A percentile compares a stretch with the other conserved stretches of the same genome.
phyloP scores from a whole-genome alignment of 192 early-diverging fungal species.

The Podila horticola region DNA sequence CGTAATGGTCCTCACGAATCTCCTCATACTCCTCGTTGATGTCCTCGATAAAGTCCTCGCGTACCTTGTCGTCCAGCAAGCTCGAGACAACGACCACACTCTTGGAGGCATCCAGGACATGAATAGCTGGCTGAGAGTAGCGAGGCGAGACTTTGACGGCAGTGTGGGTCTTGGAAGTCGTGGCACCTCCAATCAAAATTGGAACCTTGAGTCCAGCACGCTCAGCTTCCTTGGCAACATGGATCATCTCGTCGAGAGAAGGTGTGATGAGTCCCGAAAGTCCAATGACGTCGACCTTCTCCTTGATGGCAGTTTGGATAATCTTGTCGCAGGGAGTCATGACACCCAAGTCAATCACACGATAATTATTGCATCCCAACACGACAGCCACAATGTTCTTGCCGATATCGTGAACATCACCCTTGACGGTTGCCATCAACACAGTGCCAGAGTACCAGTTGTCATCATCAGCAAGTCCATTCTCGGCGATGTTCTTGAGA shows the following conservation, averaged over 20 bases:
- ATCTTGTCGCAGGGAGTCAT: constrained; percentile 97
- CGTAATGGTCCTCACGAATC: constrained; percentile 93
- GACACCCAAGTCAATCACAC: constrained; percentile 93
- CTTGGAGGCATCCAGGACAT: constrained; percentile 91
- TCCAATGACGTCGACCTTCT: constrained; percentile 95
- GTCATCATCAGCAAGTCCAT: constrained; percentile 63
- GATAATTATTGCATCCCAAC: constrained; percentile 97
- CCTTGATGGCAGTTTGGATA: constrained; percentile 84
- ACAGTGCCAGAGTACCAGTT: constrained; percentile 91
- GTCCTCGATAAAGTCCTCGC: constrained; percentile 91
- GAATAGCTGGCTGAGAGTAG: constrained; percentile 82
- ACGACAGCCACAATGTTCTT: constrained; percentile 99
- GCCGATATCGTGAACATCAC: constrained; percentile 98
- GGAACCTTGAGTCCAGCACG: constrained; percentile 85
- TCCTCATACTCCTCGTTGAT: constrained; percentile 95
- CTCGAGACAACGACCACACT: constrained; percentile 91
- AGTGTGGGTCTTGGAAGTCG: constrained; percentile 95
- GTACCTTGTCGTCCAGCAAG: constrained; percentile 78
- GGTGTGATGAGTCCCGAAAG: constrained; percentile 95
- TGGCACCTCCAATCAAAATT: constrained; percentile 94
- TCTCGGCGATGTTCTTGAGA: constrained; percentile 69
- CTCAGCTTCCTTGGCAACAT: constrained; percentile 94
- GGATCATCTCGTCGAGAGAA: constrained; percentile 97
- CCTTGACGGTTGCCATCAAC: constrained; percentile 96
- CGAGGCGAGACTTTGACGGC: constrained; percentile 96